These are phyloP conservation scores for Coemansia sp. DNA, from an alignment of 192 early-diverging fungal genomes.

Conservation along the genomic window DNA sequence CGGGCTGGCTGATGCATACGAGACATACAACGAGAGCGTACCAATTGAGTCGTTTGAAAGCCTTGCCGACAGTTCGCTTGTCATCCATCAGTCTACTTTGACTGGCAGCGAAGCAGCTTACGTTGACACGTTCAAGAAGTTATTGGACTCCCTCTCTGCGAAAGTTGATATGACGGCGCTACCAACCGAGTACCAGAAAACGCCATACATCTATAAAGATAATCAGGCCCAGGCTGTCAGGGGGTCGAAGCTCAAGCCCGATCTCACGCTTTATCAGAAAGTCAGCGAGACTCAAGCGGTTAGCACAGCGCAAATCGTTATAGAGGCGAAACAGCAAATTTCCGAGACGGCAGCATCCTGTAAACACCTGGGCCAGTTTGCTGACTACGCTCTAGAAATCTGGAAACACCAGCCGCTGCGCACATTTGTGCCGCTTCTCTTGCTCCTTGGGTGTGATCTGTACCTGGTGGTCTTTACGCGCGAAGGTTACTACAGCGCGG, in stretches of 20 bases:
- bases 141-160: not conserved
- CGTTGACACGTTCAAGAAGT: not conserved
- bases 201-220: not conserved
- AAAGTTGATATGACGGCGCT: not conserved
- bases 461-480: slow-evolving; percentile 9
- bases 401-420: slow-evolving; percentile 7
- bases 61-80: not conserved
- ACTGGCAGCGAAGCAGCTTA: not conserved
- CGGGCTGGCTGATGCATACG: not conserved
- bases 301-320: not conserved
- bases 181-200: not conserved
- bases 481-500: not conserved
- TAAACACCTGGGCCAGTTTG: not conserved
- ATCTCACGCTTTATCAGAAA: not conserved
- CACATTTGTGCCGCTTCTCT: slow-evolving; percentile 8
- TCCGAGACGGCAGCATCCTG: not conserved
- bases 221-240: not conserved
- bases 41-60: not conserved
- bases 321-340: not conserved
- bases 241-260: not conserved
- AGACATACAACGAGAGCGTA: not conserved
- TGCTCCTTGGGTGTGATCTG: slow-evolving; percentile 1
- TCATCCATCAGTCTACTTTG: not conserved
- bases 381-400: slow-evolving; percentile 5
- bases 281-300: not conserved